Evolutionary conservation across 176 grass and related monocot species (phyloP), one percentile per base, ranked within the genome.

Genomic region (Oryza rufipogon): DNA sequence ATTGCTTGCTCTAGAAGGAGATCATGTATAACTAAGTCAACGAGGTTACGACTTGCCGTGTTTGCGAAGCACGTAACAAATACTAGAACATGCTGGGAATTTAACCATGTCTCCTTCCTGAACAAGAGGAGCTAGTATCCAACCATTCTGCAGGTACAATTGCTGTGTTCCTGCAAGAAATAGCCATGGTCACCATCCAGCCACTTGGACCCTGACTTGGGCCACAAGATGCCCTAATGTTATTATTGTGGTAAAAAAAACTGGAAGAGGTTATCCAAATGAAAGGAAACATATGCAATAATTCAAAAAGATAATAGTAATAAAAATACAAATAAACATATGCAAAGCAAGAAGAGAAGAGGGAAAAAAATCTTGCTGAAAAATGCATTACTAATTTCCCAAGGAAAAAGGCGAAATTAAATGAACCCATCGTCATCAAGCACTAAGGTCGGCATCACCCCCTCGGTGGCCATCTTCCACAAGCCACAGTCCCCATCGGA

Each of bases 401-500:
- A n/a, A 63, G 11, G 11, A 11, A 78, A 78, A 74, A 74, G 17
- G 47, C 12, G 34, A 58, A 74, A 87, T 56, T 25, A 85, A 77
- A 54, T 20, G 4, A 19, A 7, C 7, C 5, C 49, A 44, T 65
- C 70, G 42, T 87, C 89, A 87, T 66, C 65, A 9, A 80, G 76
- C 85, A 91, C 80, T 70, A 80, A 54, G 10, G 89, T 91, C 85
- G 9, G 70, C 45, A 4, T 91, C 80, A 80, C 11, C 39, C 42
- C 22, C 63, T 51, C 0, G 6, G 51, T 76, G 51, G 28, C 89
- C 70, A 71, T 75, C 70, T 54, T 87, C 75, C 85, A 84, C 70
- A 71, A 84, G 77, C 9, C 45, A 30, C 2, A 11, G 85, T 83
- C 89, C 13, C 71, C 45, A 87, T 91, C 89, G 52, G 52, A 87